phyloP scores from a whole-genome alignment of 371 early-diverging fungal species.

The Mucor ambiguus region DNA sequence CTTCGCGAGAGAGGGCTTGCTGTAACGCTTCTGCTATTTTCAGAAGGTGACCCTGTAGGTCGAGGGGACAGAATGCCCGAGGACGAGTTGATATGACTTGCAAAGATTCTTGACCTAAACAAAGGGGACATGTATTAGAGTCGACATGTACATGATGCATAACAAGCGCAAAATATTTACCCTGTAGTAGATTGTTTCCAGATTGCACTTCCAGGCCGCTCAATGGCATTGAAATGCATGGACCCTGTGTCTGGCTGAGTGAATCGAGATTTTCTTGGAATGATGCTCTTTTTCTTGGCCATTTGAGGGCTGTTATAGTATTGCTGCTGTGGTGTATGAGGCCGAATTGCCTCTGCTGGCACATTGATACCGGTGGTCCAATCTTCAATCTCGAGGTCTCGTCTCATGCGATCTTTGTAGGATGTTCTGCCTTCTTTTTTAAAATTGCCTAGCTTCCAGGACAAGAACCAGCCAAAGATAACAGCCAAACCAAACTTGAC shows the following conservation, averaged over 20 bases:
- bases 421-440: constrained; percentile 30
- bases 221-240: constrained; percentile 27
- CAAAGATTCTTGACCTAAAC: constrained; percentile 19
- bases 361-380: constrained; percentile 57
- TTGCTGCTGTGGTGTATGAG: neutral
- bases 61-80: constrained; percentile 18
- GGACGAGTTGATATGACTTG: neutral
- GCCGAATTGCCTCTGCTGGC: constrained; percentile 42
- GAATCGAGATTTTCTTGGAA: constrained; percentile 33
- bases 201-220: constrained; percentile 18
- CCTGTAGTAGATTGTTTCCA: constrained; percentile 25
- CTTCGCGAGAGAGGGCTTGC: constrained; percentile 21
- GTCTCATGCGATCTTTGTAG: constrained; percentile 50
- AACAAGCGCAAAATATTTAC: constrained; percentile 11
- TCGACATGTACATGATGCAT: neutral
- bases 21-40: constrained; percentile 19
- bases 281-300: constrained; percentile 16
- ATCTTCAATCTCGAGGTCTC: constrained; percentile 57
- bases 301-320: neutral
- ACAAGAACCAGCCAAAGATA: constrained; percentile 66
- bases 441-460: constrained; percentile 48
- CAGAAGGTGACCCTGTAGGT: constrained; percentile 20
- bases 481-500: constrained; percentile 71
- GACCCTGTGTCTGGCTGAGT: constrained; percentile 35
- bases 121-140: neutral